Percentiles rank a stretch among this genome's conserved stretches.
phyloP scores from a whole-genome alignment of 192 early-diverging fungal species.

The Lobosporangium transversale region DNA sequence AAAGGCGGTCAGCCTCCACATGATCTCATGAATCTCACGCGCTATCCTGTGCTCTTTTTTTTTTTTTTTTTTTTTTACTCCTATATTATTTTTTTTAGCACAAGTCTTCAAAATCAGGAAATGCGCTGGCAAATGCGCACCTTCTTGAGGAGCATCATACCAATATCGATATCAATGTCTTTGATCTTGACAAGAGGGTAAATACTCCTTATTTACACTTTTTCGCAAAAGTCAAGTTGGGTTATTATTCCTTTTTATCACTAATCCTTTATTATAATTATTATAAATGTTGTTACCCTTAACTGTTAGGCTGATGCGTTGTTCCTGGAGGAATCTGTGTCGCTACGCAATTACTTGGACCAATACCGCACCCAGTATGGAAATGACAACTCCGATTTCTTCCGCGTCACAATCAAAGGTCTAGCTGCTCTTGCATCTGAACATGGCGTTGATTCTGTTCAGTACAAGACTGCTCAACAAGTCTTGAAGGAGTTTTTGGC shows the following conservation, averaged over 20 bases:
- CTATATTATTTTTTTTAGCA: conserved; percentile 32
- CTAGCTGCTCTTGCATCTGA: conserved; percentile 33
- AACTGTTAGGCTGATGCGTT: conserved; percentile 44
- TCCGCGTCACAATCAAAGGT: conserved; percentile 48
- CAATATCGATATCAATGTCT: conserved; percentile 44
- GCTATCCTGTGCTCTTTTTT: background rate
- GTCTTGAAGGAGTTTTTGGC: conserved; percentile 50
- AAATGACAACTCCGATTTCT: conserved; percentile 22
- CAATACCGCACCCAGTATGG: conserved; percentile 25
- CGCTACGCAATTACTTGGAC: conserved; percentile 45
- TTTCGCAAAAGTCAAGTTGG: background rate
- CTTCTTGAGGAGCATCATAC: conserved; percentile 43
- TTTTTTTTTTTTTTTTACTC: conserved; percentile 1
- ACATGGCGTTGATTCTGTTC: conserved; percentile 39
- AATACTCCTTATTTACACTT: background rate
- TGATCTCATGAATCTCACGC: conserved; percentile 3
- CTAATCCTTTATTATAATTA: too few relatives aligned
- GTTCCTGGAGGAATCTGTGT: conserved; percentile 47
- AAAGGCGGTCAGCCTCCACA: too few relatives aligned
- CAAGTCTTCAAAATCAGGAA: conserved; percentile 42
- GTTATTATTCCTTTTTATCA: too few relatives aligned
- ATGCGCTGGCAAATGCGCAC: conserved; percentile 47
- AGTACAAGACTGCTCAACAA: conserved; percentile 44
- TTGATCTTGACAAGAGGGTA: conserved; percentile 44
- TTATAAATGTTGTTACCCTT: background rate